Evolutionary conservation across 768 basidiomycete species (phyloP).

Genomic region (Lentinula guzmanii): DNA sequence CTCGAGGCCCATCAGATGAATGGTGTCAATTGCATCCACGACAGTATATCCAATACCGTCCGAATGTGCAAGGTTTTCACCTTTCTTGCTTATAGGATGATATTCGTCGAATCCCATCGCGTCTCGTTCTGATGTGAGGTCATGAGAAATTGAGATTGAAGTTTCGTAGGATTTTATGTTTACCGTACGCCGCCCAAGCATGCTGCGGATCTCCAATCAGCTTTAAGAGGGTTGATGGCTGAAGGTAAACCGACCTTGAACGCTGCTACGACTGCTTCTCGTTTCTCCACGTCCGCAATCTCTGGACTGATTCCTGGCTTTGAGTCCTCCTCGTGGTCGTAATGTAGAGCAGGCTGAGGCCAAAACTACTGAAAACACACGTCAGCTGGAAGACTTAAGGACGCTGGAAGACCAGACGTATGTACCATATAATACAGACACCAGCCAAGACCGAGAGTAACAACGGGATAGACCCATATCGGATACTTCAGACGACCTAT

Average conservation of each 20-base stretch:
- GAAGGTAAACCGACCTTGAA: conserved; percentile 43
- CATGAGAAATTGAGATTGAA: not conserved
- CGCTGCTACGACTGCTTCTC: conserved; percentile 52
- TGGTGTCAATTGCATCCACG: conserved; percentile 65
- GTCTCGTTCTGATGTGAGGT: conserved; percentile 42
- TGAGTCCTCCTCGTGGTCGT: not conserved
- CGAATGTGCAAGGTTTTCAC: conserved; percentile 52
- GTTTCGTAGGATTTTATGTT: conserved; percentile 8
- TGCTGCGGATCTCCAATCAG: conserved; percentile 25
- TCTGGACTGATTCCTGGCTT: not conserved
- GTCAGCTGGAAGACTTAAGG: not conserved
- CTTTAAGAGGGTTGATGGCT: not conserved
- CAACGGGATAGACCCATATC: not conserved
- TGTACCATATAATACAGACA: not conserved
- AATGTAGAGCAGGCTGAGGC: not conserved
- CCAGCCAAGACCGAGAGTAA: not conserved
- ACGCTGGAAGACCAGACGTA: not conserved
- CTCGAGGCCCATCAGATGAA: conserved; percentile 59
- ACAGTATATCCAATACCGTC: conserved; percentile 71
- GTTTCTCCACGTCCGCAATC: conserved; percentile 37
- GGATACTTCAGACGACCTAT: not conserved
- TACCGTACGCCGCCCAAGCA: conserved; percentile 66
- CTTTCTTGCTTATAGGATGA: conserved; percentile 56
- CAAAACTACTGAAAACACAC: not conserved
- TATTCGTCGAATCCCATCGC: conserved; percentile 75